These are phyloP conservation scores for Thermothelomyces thermophilus DNA, from an alignment of 2,329 filamentous ascomycete species.

Conservation along the genomic window DNA sequence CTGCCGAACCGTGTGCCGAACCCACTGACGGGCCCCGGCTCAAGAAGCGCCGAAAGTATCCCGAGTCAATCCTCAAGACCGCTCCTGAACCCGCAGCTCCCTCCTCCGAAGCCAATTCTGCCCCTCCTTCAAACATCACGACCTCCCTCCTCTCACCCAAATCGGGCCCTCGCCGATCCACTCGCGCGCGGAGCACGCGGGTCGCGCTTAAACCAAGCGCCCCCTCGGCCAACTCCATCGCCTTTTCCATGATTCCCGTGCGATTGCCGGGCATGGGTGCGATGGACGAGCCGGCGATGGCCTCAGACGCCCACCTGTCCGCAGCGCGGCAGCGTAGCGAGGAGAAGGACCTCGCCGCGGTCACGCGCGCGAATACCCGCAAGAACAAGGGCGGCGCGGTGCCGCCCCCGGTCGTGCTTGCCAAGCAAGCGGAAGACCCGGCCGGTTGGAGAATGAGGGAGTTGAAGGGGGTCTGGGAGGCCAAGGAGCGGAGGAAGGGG, in stretches of 20 bases:
- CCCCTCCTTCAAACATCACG: neutral
- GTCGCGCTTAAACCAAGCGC: slow-evolving; percentile 23
- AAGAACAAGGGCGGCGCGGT: slow-evolving; percentile 39
- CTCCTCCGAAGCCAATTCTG: neutral
- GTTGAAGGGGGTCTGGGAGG: slow-evolving; percentile 27
- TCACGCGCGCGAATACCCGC: slow-evolving; percentile 39
- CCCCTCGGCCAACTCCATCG: slow-evolving; percentile 26
- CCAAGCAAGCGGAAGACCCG: slow-evolving; percentile 27
- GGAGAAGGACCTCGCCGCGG: slow-evolving; percentile 37
- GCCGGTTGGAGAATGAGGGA: slow-evolving; percentile 22
- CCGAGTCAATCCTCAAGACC: slow-evolving; percentile 24
- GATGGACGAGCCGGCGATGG: slow-evolving; percentile 20
- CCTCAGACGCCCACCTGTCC: slow-evolving; percentile 10
- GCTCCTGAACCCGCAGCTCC: neutral
- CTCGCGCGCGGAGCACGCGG: slow-evolving; percentile 24
- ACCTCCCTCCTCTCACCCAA: neutral
- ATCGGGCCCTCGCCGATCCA: slow-evolving; percentile 23
- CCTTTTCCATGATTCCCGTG: slow-evolving; percentile 29
- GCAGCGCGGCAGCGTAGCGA: slow-evolving; percentile 27
- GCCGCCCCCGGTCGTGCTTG: slow-evolving; percentile 28
- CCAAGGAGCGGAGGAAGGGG: slow-evolving; percentile 17
- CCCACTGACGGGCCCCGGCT: slow-evolving; percentile 14
- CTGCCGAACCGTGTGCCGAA: neutral
- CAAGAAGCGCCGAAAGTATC: slow-evolving; percentile 29
- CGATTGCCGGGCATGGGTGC: slow-evolving; percentile 29